A percentile compares a stretch with the other conserved stretches of the same genome.
phyloP scores from a whole-genome alignment of 2,329 filamentous ascomycete genomes.

The Cladosporium sp. region DNA sequence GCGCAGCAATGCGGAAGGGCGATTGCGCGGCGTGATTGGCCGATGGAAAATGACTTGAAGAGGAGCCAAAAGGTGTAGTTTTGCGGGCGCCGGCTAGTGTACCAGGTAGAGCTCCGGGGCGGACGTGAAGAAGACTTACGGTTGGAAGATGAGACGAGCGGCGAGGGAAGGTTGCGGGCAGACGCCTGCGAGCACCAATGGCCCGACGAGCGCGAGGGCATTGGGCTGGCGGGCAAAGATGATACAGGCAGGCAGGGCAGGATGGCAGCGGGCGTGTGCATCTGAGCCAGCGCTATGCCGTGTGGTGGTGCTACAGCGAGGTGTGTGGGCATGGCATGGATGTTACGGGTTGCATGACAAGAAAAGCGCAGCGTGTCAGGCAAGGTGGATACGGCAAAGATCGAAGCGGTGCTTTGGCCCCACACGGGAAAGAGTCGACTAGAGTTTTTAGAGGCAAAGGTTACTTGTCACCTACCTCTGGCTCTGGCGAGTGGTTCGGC shows the following conservation, averaged over 20 bases:
- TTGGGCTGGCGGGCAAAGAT: not conserved
- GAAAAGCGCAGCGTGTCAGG: not conserved
- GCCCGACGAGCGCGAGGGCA: not conserved
- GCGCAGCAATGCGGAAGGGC: slow-evolving; percentile 1
- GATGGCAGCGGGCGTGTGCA: not conserved
- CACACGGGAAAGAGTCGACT: slow-evolving; percentile 7
- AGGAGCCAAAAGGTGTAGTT: slow-evolving; percentile 14
- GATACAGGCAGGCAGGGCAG: not conserved
- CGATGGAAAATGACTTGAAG: slow-evolving; percentile 7
- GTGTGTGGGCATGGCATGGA: not conserved
- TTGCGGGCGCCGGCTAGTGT: slow-evolving; percentile 13
- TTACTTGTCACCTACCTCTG: slow-evolving; percentile 5
- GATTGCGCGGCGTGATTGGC: slow-evolving; percentile 9
- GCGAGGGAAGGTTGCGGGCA: too few relatives aligned
- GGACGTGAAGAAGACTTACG: slow-evolving; percentile 9
- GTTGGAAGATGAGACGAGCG: too few relatives aligned
- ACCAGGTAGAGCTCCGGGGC: slow-evolving; percentile 8
- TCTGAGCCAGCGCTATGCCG: not conserved
- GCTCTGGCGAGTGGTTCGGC: too few relatives aligned
- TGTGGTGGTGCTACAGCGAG: not conserved
- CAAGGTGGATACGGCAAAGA: slow-evolving; percentile 5
- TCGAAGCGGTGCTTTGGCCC: not conserved
- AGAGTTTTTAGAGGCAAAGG: slow-evolving; percentile 6
- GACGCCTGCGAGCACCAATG: too few relatives aligned
- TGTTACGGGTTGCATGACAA: slow-evolving; percentile 5